A percentile compares a stretch with the other conserved stretches of the same genome.
Evolutionary conservation across 2,329 filamentous ascomycete genomes (phyloP).

Genomic region (Epichloe gansuensis): DNA sequence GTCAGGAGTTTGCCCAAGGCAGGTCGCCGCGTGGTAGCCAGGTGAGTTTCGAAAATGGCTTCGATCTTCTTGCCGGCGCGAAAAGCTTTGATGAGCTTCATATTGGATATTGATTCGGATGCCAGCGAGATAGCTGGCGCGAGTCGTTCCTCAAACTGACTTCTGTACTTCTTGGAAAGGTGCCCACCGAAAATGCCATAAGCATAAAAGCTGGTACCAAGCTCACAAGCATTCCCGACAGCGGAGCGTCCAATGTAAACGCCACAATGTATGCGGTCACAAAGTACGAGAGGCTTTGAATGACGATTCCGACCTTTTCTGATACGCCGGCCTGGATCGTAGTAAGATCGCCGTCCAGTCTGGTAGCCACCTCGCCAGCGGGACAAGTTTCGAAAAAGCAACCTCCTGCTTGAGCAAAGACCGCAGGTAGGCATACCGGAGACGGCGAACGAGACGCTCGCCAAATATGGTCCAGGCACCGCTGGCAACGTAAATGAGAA

Average conservation of each 20-base stretch:
- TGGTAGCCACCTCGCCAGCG: constrained; percentile 42
- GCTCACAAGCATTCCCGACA: constrained; percentile 46
- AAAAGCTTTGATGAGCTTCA: constrained; percentile 30
- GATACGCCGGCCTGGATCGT: constrained; percentile 48
- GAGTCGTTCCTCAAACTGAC: constrained; percentile 31
- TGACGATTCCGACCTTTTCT: constrained; percentile 47
- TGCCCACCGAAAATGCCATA: constrained; percentile 40
- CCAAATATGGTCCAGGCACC: constrained; percentile 46
- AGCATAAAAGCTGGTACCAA: constrained; percentile 43
- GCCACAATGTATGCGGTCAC: constrained; percentile 33
- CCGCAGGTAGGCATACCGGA: constrained; percentile 43
- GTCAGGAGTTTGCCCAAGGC: constrained; percentile 44
- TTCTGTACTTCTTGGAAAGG: constrained; percentile 35
- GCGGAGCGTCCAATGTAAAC: constrained; percentile 37
- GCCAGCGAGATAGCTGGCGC: constrained; percentile 41
- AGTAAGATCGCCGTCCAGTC: constrained; percentile 46
- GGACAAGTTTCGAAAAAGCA: constrained; percentile 44
- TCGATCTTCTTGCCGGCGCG: constrained; percentile 40
- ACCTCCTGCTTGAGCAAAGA: constrained; percentile 44
- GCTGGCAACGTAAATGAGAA: constrained; percentile 45
- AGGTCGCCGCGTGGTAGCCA: constrained; percentile 32
- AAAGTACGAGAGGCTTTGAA: constrained; percentile 41
- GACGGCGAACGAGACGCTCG: constrained; percentile 42
- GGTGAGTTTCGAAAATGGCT: constrained; percentile 22
- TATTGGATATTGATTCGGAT: constrained; percentile 40